Evolutionary conservation across 2,329 filamentous ascomycete genomes (phyloP).

Genomic region (Proliferodiscus dingleyae): DNA sequence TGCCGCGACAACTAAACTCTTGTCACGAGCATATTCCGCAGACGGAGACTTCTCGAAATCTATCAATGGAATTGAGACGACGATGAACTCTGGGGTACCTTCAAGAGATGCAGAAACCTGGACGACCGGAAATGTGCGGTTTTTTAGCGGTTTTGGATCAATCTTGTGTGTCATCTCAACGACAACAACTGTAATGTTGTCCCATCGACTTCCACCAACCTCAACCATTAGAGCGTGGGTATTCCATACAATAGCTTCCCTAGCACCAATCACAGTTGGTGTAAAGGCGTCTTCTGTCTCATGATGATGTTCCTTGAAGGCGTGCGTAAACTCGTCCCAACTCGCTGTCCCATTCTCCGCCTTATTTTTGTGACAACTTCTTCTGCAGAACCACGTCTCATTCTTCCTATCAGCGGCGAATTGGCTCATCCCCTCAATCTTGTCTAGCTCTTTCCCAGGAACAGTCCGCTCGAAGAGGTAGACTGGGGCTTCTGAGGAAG

Average conservation of each 20-base stretch:
- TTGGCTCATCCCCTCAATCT: conserved; percentile 30
- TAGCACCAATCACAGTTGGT: conserved; percentile 45
- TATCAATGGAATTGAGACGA: conserved; percentile 51
- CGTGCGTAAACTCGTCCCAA: conserved; percentile 59
- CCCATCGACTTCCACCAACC: conserved; percentile 39
- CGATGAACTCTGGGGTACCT: conserved; percentile 45
- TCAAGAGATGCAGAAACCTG: conserved; percentile 50
- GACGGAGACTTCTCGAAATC: conserved; percentile 36
- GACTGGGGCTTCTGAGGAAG: conserved; percentile 46
- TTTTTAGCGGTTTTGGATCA: conserved; percentile 50
- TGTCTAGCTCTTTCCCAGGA: conserved; percentile 38
- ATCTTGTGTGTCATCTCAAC: conserved; percentile 65
- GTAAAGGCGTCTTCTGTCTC: conserved; percentile 55
- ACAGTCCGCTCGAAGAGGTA: conserved; percentile 50
- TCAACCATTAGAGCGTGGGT: conserved; percentile 38
- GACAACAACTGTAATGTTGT: conserved; percentile 44
- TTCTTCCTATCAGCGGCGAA: conserved; percentile 29
- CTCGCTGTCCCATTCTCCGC: conserved; percentile 48
- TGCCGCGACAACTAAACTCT: conserved; percentile 48
- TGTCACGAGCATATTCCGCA: conserved; percentile 35
- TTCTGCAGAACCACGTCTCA: conserved; percentile 62
- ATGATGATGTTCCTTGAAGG: conserved; percentile 55
- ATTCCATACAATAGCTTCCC: conserved; percentile 41
- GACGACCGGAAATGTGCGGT: conserved; percentile 63
- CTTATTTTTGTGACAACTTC: conserved; percentile 54